Evolutionary conservation across 2,329 filamentous ascomycete species (phyloP).

Genomic region (Emmonsia crescens): DNA sequence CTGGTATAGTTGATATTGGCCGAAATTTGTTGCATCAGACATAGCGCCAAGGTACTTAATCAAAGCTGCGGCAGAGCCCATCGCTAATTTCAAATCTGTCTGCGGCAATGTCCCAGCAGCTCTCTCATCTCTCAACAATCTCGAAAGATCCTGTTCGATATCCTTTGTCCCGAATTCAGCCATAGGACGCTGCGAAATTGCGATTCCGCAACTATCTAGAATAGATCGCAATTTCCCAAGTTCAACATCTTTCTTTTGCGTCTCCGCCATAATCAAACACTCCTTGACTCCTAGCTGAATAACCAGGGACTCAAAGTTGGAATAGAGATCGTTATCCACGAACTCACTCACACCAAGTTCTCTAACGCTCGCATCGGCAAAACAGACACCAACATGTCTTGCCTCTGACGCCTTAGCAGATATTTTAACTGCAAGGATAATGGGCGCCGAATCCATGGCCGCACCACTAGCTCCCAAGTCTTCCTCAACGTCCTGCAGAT

Average conservation of each 20-base stretch:
- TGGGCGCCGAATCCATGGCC: slow-evolving; percentile 78
- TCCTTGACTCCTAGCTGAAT: slow-evolving; percentile 96
- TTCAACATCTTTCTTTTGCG: slow-evolving; percentile 74
- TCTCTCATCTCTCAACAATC: slow-evolving; percentile 77
- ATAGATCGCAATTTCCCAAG: slow-evolving; percentile 78
- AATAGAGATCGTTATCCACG: slow-evolving; percentile 96
- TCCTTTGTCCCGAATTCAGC: slow-evolving; percentile 79
- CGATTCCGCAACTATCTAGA: slow-evolving; percentile 83
- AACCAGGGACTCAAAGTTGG: slow-evolving; percentile 90
- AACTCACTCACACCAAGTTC: slow-evolving; percentile 97
- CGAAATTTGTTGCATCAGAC: slow-evolving; percentile 88
- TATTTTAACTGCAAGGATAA: slow-evolving; percentile 91
- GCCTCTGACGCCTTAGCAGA: slow-evolving; percentile 78
- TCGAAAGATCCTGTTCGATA: slow-evolving; percentile 86
- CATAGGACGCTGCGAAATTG: slow-evolving; percentile 66
- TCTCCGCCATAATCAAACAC: slow-evolving; percentile 74
- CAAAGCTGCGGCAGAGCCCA: slow-evolving; percentile 85
- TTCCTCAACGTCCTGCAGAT: slow-evolving; percentile 93
- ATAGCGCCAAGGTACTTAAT: slow-evolving; percentile 91
- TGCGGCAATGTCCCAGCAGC: slow-evolving; percentile 69
- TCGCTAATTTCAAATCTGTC: slow-evolving; percentile 86
- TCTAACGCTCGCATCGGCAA: slow-evolving; percentile 90
- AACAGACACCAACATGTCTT: slow-evolving; percentile 84
- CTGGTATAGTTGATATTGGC: slow-evolving; percentile 93
- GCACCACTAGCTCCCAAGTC: slow-evolving; percentile 58